A percentile compares a stretch with the other conserved stretches of the same genome.
Evolutionary conservation across 2,329 filamentous ascomycete species (phyloP).

Genomic region (Fusarium newnesense): DNA sequence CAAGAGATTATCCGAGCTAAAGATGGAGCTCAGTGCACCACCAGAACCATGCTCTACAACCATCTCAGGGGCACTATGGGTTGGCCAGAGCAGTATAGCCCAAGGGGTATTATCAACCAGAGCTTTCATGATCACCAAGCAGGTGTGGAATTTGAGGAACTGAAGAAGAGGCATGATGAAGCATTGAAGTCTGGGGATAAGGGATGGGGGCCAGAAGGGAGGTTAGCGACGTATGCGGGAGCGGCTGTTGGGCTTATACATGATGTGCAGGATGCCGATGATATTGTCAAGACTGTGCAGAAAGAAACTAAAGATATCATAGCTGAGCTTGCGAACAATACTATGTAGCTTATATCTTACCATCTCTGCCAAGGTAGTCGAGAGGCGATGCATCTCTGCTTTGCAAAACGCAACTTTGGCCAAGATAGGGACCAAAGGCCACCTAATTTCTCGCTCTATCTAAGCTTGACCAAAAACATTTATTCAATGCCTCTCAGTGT

Average conservation of each 20-base stretch:
- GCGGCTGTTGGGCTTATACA: slow-evolving; percentile 57
- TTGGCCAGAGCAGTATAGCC: slow-evolving; percentile 56
- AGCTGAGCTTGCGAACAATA: neutral
- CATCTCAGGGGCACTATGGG: slow-evolving; percentile 53
- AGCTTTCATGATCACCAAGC: slow-evolving; percentile 51
- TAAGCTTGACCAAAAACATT: neutral
- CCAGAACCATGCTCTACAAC: slow-evolving; percentile 57
- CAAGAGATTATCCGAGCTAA: slow-evolving; percentile 53
- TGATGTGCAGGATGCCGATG: slow-evolving; percentile 51
- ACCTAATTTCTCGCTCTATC: neutral
- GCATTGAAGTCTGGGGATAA: slow-evolving; percentile 52
- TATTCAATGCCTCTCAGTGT: neutral
- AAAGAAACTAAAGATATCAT: slow-evolving; percentile 39
- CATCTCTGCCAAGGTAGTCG: neutral
- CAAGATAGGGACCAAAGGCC: neutral
- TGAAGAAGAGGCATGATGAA: slow-evolving; percentile 53
- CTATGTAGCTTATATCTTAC: neutral
- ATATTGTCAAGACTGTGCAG: slow-evolving; percentile 51
- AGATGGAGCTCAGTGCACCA: slow-evolving; percentile 53
- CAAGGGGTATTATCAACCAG: slow-evolving; percentile 52
- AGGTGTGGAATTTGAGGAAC: slow-evolving; percentile 55
- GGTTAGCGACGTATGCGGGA: slow-evolving; percentile 62
- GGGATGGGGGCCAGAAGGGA: slow-evolving; percentile 59
- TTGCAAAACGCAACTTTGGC: neutral
- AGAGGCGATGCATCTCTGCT: neutral